These are phyloP conservation scores for Neocucurbitaria cava DNA, from an alignment of 2,329 filamentous ascomycete species.

Conservation along the genomic window DNA sequence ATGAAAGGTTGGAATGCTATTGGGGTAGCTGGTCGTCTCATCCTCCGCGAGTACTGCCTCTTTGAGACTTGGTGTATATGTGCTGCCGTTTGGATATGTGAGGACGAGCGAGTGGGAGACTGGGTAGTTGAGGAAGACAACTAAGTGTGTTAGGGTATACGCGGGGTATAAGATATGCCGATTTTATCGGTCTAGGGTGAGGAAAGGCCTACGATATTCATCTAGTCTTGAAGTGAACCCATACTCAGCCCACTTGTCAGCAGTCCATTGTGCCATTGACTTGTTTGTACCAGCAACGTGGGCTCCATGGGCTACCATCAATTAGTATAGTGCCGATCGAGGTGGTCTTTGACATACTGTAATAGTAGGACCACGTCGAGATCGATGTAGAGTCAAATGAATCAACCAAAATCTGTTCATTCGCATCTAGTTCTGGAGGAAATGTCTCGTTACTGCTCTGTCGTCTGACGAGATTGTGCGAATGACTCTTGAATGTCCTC, in stretches of 20 bases:
- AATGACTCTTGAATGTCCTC: slow-evolving; percentile 28
- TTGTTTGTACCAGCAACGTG: slow-evolving; percentile 45
- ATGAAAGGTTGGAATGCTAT: slow-evolving; percentile 56
- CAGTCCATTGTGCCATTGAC: slow-evolving; percentile 51
- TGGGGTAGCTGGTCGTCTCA: slow-evolving; percentile 44
- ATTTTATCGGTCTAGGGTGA: background rate
- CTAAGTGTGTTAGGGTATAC: slow-evolving; percentile 16
- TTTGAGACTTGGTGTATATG: slow-evolving; percentile 35
- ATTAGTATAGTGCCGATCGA: slow-evolving; percentile 13
- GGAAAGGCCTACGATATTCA: slow-evolving; percentile 39
- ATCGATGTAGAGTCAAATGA: slow-evolving; percentile 52
- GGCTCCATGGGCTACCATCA: slow-evolving; percentile 35
- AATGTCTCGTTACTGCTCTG: slow-evolving; percentile 34
- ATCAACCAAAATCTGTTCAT: slow-evolving; percentile 50
- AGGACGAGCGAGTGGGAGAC: slow-evolving; percentile 44
- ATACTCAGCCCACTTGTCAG: slow-evolving; percentile 44
- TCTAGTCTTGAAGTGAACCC: slow-evolving; percentile 47
- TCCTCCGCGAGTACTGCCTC: slow-evolving; percentile 46
- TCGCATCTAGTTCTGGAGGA: slow-evolving; percentile 42
- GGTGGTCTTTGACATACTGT: slow-evolving; percentile 30
- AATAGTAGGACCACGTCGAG: slow-evolving; percentile 43
- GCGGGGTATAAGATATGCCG: no score
- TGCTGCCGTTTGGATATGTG: slow-evolving; percentile 45
- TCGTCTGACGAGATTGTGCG: slow-evolving; percentile 34
- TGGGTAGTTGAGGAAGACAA: slow-evolving; percentile 49